These are phyloP conservation scores for Euphorbia celastroides DNA, from an alignment of 441 rosid genomes.

Conservation along the genomic window DNA sequence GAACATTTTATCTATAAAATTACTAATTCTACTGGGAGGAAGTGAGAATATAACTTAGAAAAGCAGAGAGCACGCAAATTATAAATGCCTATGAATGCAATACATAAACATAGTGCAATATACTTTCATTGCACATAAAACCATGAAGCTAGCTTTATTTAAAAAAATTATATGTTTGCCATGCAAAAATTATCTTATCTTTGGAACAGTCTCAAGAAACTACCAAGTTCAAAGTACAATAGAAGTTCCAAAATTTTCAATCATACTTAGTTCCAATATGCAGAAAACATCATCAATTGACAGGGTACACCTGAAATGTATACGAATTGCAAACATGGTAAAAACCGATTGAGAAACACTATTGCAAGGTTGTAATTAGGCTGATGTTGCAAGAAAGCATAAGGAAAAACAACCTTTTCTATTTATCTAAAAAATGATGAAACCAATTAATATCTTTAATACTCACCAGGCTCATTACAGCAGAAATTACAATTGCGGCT, in stretches of 20 bases:
- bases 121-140: background rate
- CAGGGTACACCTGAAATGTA: background rate
- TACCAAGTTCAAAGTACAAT: background rate
- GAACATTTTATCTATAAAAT: background rate
- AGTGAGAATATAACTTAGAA: background rate
- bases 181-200: slow-evolving; percentile 2
- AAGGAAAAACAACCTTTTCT: background rate
- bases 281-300: background rate
- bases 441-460: background rate
- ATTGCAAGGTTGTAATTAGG: background rate
- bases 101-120: background rate
- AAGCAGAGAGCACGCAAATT: background rate
- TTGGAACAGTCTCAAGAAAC: background rate
- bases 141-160: background rate
- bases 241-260: slow-evolving; percentile 1
- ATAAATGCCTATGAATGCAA: background rate
- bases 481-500: slow-evolving; percentile 90
- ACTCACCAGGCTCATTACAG: slow-evolving; percentile 89
- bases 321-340: background rate
- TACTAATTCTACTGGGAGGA: background rate
- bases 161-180: background rate
- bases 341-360: background rate
- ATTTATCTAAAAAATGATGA: background rate
- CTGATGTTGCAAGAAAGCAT: background rate
- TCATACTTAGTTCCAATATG: background rate